Percentiles rank a stretch among this genome's conserved stretches.
phyloP scores from a whole-genome alignment of 805 yeast species.

The Candida coleopterorum region DNA sequence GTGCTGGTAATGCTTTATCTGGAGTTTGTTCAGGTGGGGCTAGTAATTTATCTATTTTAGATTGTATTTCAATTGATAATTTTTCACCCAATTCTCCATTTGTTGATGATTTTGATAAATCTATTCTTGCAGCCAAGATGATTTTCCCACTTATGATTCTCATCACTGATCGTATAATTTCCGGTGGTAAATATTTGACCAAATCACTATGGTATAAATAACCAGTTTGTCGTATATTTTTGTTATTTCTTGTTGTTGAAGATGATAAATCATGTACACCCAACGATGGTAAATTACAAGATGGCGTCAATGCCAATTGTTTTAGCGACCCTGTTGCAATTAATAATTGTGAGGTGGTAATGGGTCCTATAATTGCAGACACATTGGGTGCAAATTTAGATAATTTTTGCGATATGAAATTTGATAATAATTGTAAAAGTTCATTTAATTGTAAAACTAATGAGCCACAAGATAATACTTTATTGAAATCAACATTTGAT shows the following conservation, averaged over 20 bases:
- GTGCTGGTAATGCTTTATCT: conserved; percentile 64
- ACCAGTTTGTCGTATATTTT: conserved; percentile 61
- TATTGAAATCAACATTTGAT: conserved; percentile 26
- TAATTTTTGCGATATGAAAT: conserved; percentile 54
- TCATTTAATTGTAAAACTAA: conserved; percentile 43
- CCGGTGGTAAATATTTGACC: conserved; percentile 55
- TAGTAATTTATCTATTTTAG: conserved; percentile 63
- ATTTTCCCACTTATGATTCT: conserved; percentile 77
- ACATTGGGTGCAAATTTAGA: conserved; percentile 74
- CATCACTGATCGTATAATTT: conserved; percentile 61
- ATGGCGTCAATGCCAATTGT: conserved; percentile 63
- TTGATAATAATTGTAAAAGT: conserved; percentile 40
- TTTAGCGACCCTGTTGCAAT: conserved; percentile 64
- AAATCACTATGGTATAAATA: conserved; percentile 58
- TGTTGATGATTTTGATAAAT: conserved; percentile 40
- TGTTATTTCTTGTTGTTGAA: conserved; percentile 24
- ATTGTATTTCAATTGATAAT: conserved; percentile 56
- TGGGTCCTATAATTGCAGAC: conserved; percentile 64
- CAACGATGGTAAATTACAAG: conserved; percentile 78
- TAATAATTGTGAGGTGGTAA: conserved; percentile 68
- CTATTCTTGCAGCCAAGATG: conserved; percentile 79
- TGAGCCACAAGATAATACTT: conserved; percentile 42
- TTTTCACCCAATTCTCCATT: conserved; percentile 54
- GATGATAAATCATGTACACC: conserved; percentile 49
- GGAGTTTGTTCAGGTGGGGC: conserved; percentile 69